Evolutionary conservation across 108 stramenopile species (phyloP).

Genomic region (Nannochloropsis salina): DNA sequence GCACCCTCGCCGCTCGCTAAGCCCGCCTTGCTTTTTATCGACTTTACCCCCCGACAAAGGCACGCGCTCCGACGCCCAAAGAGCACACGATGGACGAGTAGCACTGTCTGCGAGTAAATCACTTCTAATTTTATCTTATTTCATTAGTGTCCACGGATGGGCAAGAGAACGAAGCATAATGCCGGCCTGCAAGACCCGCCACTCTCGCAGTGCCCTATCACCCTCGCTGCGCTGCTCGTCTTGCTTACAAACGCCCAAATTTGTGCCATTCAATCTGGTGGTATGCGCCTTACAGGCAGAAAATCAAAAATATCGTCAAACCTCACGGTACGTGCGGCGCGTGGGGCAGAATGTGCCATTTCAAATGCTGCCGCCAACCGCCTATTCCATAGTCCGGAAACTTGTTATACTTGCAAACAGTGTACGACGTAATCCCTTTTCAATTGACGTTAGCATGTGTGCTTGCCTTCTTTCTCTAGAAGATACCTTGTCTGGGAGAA

Average conservation of each 20-base stretch:
- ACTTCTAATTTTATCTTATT: too few species aligned
- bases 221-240: background rate
- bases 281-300: background rate
- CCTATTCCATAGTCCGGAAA: background rate
- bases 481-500: background rate
- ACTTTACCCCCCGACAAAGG: background rate
- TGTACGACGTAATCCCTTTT: background rate
- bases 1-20: too few species aligned
- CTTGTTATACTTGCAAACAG: background rate
- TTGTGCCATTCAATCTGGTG: background rate
- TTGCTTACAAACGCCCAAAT: background rate
- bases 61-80: background rate
- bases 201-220: background rate
- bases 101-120: background rate
- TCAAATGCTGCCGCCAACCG: background rate
- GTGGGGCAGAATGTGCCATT: background rate
- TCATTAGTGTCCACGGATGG: background rate
- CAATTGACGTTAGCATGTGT: background rate
- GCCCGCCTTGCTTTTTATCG: too few species aligned
- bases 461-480: background rate
- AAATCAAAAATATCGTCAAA: background rate
- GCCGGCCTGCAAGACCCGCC: background rate
- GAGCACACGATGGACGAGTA: background rate
- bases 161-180: background rate
- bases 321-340: slow-evolving; percentile 7